Conservation (phyloP, 805 yeast genomes). For the Maudiozyma bulderi region DNA sequence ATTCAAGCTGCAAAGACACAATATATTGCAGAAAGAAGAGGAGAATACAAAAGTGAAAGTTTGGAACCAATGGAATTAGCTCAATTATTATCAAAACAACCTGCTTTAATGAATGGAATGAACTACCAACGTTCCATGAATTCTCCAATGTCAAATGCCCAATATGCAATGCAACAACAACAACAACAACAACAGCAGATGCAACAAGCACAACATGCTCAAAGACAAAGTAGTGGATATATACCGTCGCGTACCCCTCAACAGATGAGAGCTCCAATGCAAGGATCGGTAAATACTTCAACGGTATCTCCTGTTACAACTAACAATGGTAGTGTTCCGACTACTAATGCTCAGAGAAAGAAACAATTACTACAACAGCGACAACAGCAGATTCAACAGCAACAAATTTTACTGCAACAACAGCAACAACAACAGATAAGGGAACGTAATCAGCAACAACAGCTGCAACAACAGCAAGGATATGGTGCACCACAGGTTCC, state of each 20-base stretch:
- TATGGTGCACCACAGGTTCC: background rate
- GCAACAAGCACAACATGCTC: background rate
- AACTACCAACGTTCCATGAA: background rate
- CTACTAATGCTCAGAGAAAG: background rate
- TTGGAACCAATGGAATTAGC: slow-evolving; percentile 17
- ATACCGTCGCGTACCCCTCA: background rate
- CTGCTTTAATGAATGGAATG: background rate
- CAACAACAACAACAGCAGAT: background rate
- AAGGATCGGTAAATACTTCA: background rate
- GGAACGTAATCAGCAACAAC: background rate
- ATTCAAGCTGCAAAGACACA: slow-evolving; percentile 38
- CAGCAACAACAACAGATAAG: background rate
- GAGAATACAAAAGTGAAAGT: slow-evolving; percentile 29
- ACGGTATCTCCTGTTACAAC: background rate
- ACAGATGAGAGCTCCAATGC: background rate
- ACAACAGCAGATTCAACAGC: background rate
- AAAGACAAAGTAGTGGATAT: background rate
- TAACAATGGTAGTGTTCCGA: background rate
- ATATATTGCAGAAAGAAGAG: slow-evolving; percentile 32
- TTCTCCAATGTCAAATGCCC: background rate
- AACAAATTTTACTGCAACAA: background rate
- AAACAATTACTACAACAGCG: background rate
- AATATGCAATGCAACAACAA: background rate
- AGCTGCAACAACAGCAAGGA: background rate
- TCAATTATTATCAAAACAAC: slow-evolving; percentile 6